These are phyloP conservation scores for Harrya chromipes DNA, from an alignment of 768 basidiomycete species.

Conservation along the genomic window DNA sequence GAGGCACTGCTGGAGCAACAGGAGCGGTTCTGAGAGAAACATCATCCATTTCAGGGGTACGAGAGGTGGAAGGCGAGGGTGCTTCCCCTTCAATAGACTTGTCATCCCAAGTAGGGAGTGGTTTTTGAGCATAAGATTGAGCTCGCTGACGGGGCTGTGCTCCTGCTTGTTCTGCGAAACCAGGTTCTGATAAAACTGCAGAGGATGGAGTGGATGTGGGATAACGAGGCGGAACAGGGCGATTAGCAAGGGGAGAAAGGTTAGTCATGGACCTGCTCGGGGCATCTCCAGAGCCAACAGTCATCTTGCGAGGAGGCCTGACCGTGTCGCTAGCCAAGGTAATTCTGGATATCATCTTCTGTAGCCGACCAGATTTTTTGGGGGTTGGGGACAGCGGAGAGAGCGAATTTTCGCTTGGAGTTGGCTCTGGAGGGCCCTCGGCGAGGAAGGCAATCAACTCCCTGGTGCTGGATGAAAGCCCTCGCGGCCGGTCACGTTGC, in stretches of 20 bases:
- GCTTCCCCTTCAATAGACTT: conserved; percentile 14
- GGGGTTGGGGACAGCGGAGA: conserved; percentile 31
- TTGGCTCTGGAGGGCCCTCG: conserved; percentile 49
- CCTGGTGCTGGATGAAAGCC: conserved; percentile 43
- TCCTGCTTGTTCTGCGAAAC: conserved; percentile 17
- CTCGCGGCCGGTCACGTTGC: conserved; percentile 32
- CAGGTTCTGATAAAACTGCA: conserved; percentile 37
- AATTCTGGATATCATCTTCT: conserved; percentile 81
- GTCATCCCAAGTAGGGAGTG: conserved; percentile 15
- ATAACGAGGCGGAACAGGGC: conserved; percentile 60
- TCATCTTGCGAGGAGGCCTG: conserved; percentile 34
- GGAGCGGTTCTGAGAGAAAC: not conserved
- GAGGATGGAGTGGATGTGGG: conserved; percentile 45
- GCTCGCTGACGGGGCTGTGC: conserved; percentile 24
- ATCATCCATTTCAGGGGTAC: conserved; percentile 6
- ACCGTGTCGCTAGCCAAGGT: conserved; percentile 42
- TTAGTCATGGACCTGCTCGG: conserved; percentile 37
- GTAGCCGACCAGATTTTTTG: conserved; percentile 60
- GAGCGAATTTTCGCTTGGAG: conserved; percentile 41
- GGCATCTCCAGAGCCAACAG: conserved; percentile 18
- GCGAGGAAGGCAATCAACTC: conserved; percentile 58
- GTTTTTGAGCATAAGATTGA: conserved; percentile 25
- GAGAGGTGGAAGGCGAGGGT: conserved; percentile 3
- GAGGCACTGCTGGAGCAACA: conserved; percentile 6
- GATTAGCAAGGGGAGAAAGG: conserved; percentile 51